Percentiles rank a stretch among this genome's conserved stretches.
phyloP scores from a whole-genome alignment of 1,139 yeast genomes.

The Candida sp. region DNA sequence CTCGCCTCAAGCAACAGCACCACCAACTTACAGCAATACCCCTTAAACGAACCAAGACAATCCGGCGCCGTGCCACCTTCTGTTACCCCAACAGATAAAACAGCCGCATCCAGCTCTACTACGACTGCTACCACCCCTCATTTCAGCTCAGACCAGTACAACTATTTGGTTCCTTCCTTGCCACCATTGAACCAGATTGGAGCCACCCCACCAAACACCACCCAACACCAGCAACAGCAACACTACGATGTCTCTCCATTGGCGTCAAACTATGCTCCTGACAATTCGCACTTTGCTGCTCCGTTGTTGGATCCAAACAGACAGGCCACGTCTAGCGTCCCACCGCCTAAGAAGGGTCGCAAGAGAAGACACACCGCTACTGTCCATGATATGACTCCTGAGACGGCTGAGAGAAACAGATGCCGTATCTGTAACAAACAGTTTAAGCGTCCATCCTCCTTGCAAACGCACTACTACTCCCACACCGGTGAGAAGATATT shows the following conservation, averaged over 20 bases:
- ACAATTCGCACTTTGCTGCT: conserved; percentile 3
- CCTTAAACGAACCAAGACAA: conserved; percentile 5
- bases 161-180: conserved; percentile 10
- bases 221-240: conserved; percentile 1
- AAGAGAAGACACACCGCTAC: conserved; percentile 22
- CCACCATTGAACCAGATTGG: conserved; percentile 8
- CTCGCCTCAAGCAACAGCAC: conserved; percentile 1
- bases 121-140: not conserved
- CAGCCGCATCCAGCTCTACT: not conserved
- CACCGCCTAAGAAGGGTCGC: conserved; percentile 8
- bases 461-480: conserved; percentile 79
- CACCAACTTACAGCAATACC: conserved; percentile 2
- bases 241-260: conserved; percentile 5
- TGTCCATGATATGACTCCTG: conserved; percentile 34
- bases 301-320: conserved; percentile 3
- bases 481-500: conserved; percentile 91
- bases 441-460: conserved; percentile 81
- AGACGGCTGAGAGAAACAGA: conserved; percentile 39
- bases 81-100: conserved; percentile 2
- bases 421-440: conserved; percentile 78
- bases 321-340: conserved; percentile 1
- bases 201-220: conserved; percentile 3
- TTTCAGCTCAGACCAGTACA: conserved; percentile 8
- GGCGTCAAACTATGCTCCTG: conserved; percentile 3
- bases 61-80: not conserved